phyloP scores from a whole-genome alignment of 2,329 filamentous ascomycete species.

The Paecilomyces variotii region DNA sequence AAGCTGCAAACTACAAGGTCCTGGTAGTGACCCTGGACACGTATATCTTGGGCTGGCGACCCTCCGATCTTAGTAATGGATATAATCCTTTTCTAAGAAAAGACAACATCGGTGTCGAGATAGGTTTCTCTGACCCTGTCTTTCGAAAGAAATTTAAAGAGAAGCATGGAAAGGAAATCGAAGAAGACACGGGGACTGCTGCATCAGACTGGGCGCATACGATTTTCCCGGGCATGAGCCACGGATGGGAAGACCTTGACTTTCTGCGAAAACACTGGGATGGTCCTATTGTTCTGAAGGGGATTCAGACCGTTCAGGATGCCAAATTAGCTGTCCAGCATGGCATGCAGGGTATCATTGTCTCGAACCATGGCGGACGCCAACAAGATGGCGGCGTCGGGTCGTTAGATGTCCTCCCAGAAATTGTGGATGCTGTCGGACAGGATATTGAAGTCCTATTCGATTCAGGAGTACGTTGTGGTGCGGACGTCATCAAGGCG shows the following conservation, averaged over 20 bases:
- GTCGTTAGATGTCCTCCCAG: background rate
- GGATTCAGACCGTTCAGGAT: slow-evolving; percentile 11
- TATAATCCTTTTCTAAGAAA: slow-evolving; percentile 4
- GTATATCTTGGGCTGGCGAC: slow-evolving; percentile 60
- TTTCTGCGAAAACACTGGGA: slow-evolving; percentile 52
- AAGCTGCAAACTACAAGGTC: slow-evolving; percentile 52
- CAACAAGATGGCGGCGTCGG: background rate
- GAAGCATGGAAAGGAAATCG: slow-evolving; percentile 30
- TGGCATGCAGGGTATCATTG: slow-evolving; percentile 10
- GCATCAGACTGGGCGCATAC: slow-evolving; percentile 44
- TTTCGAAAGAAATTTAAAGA: slow-evolving; percentile 50
- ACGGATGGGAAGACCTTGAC: slow-evolving; percentile 46
- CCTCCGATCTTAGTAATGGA: slow-evolving; percentile 54
- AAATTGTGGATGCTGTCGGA: background rate
- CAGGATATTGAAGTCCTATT: background rate
- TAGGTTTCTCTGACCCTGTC: slow-evolving; percentile 59
- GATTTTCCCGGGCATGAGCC: slow-evolving; percentile 46
- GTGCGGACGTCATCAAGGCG: slow-evolving; percentile 52
- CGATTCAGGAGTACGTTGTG: slow-evolving; percentile 51
- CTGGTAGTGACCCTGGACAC: slow-evolving; percentile 67
- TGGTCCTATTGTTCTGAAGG: slow-evolving; percentile 38
- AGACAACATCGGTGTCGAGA: slow-evolving; percentile 44
- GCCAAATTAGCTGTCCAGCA: slow-evolving; percentile 11
- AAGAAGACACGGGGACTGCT: slow-evolving; percentile 41
- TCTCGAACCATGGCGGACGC: background rate